Evolutionary conservation across 2,329 filamentous ascomycete species (phyloP).

Genomic region (Diaporthe longicolla): DNA sequence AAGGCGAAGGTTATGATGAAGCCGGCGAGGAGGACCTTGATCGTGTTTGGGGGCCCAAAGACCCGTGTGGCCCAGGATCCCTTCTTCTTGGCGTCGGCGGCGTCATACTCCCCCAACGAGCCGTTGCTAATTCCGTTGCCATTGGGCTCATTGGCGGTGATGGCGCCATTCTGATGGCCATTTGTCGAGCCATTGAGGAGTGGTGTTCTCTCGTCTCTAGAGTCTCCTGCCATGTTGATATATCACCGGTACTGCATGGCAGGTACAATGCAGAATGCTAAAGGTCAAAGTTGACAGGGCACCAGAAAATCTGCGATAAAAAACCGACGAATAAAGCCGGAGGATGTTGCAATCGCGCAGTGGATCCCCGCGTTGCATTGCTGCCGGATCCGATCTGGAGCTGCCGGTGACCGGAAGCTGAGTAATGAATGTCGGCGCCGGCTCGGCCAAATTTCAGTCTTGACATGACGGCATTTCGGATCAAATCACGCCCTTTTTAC

Average conservation of each 20-base stretch:
- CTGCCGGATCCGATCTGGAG: constrained; percentile 18
- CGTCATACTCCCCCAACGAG: neutral
- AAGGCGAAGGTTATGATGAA: constrained; percentile 40
- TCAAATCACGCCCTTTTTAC: neutral
- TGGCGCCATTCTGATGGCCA: constrained; percentile 24
- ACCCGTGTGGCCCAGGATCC: constrained; percentile 39
- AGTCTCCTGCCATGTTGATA: constrained; percentile 33
- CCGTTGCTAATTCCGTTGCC: constrained; percentile 7
- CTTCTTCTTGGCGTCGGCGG: constrained; percentile 19
- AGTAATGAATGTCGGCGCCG: constrained; percentile 20
- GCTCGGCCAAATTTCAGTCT: constrained; percentile 12
- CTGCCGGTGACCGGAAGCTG: constrained; percentile 34
- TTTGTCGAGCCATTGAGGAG: constrained; percentile 38
- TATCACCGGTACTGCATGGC: neutral
- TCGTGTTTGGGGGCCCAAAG: constrained; percentile 41
- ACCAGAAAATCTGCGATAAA: constrained; percentile 17
- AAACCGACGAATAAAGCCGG: constrained; percentile 34
- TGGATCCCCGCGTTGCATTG: constrained; percentile 22
- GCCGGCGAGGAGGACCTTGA: constrained; percentile 43
- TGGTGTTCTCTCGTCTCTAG: constrained; percentile 41
- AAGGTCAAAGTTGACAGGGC: neutral
- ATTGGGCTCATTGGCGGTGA: neutral
- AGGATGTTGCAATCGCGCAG: constrained; percentile 16
- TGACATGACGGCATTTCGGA: neutral
- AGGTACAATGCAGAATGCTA: neutral